Percentiles rank a stretch among this genome's conserved stretches.
phyloP scores from a whole-genome alignment of 129 eudicot genomes.

The Oenanthe sinensis region DNA sequence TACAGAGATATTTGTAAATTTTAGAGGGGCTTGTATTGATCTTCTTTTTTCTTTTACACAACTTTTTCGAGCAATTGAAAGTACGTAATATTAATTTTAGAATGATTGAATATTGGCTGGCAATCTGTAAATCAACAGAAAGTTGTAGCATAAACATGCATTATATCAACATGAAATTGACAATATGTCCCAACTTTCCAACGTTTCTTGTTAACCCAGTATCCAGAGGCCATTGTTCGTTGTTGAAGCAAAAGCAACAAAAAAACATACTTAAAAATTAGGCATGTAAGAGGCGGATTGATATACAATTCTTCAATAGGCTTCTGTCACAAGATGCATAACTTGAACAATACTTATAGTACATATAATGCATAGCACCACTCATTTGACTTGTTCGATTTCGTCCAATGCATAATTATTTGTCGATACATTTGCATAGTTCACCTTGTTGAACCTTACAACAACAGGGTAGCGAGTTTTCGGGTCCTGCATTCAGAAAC shows the following conservation, averaged over 20 bases:
- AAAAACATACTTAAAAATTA: conserved; percentile 11
- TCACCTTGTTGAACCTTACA: conserved; percentile 52
- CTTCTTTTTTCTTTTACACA: background rate
- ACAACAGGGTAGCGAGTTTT: conserved; percentile 45
- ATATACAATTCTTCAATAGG: conserved; percentile 21
- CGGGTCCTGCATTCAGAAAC: conserved; percentile 42
- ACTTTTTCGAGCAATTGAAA: background rate
- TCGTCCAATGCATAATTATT: conserved; percentile 55
- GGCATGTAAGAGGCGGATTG: conserved; percentile 18
- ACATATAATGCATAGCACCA: background rate
- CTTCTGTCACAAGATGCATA: conserved; percentile 12
- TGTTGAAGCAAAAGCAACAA: background rate
- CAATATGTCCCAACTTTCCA: background rate
- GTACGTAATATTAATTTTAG: background rate
- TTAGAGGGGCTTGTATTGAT: background rate
- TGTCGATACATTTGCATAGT: conserved; percentile 51
- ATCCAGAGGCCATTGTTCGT: background rate
- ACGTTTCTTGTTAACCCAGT: background rate
- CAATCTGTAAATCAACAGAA: background rate
- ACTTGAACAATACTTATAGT: background rate
- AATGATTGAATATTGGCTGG: background rate
- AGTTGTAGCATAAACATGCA: background rate
- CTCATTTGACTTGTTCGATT: conserved; percentile 28
- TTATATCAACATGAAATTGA: background rate
- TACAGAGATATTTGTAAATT: background rate